A percentile compares a stretch with the other conserved stretches of the same genome.
phyloP scores from a whole-genome alignment of 2,329 filamentous ascomycete species.

The Scortechinia acanthostroma region DNA sequence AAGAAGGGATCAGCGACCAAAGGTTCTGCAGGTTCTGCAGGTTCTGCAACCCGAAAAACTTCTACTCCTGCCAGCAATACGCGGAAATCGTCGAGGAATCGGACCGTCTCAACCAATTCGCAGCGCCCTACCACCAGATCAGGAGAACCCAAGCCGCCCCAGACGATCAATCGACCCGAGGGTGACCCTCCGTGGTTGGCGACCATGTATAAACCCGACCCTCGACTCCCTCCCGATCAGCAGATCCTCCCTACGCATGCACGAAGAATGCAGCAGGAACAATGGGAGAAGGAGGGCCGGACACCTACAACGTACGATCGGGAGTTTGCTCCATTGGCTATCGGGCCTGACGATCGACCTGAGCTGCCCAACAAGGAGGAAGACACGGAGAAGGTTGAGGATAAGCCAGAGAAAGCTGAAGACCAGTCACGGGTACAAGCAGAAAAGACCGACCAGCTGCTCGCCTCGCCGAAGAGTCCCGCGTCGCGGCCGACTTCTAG shows the following conservation, averaged over 20 bases:
- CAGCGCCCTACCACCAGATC: background rate
- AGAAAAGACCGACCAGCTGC: background rate
- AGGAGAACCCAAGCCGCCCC: background rate
- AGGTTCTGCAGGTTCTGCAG: background rate
- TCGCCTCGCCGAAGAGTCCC: background rate
- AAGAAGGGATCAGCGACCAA: background rate
- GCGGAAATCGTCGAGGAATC: background rate
- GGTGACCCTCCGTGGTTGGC: constrained; percentile 65
- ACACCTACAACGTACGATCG: constrained; percentile 52
- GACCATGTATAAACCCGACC: constrained; percentile 65
- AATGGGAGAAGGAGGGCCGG: constrained; percentile 57
- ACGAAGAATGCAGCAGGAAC: constrained; percentile 57
- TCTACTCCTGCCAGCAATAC: background rate
- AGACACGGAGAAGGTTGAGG: background rate
- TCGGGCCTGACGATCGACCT: constrained; percentile 11
- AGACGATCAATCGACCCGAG: constrained; percentile 39
- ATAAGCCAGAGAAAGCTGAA: background rate
- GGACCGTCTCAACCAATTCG: background rate
- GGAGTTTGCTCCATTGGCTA: constrained; percentile 46
- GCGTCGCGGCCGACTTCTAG: background rate
- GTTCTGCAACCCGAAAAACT: background rate
- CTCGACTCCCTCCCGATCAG: constrained; percentile 61
- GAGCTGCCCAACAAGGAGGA: background rate
- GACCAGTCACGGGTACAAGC: background rate
- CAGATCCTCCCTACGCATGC: constrained; percentile 66